Evolutionary conservation across 208 protist genomes (phyloP), one percentile per base, ranked within the genome.

Genomic region (Crithidia brevicula): DNA sequence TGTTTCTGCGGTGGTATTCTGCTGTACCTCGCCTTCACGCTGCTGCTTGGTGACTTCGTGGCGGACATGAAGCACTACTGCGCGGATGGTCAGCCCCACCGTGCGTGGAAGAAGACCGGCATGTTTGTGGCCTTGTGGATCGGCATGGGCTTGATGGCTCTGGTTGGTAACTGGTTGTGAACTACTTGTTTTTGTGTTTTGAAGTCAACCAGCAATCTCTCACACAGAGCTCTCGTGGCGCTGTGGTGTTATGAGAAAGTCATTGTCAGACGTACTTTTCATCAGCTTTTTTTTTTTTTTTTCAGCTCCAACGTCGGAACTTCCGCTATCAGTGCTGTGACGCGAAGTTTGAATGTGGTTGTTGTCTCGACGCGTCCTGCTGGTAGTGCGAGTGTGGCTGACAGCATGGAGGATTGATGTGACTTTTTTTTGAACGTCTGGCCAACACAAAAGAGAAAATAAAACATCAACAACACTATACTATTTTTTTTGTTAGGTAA

Each of bases 1-100:
- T 27, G 74, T 0, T 30, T 77, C 23, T 88, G 82, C 67, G 73
- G 62, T 15, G 82, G 82, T 13, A 84, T 88, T 22, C 63, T 88
- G 34, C 68, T 88, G 9, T 88, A 88, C 59, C 66, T 88, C 42
- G 82, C 52, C n/a, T 88, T 88, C 49, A 51, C 28, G 6, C 61
- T 88, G 30, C 63, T 88, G 50, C 59, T 83, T n/a, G 59, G 30
- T 30, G 82, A 88, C 62, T 88, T 88, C 36, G 58, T 63, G 2
- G 51, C 56, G 1, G 72, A 77, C 36, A 2, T 77, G 63, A 56
- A 57, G 49, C 42, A 40, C 23, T 56, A 67, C 57, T 51, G 58
- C 43, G 57, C 25, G 13, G 43, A 53, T 16, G 40, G 50, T 46
- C 16, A 11, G 38, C 58, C 56, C 31, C 4, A 42, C 28, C n/a